Evolutionary conservation across 139 green algal genomes (phyloP).

Genomic region (Astrephomene gubernaculifera): DNA sequence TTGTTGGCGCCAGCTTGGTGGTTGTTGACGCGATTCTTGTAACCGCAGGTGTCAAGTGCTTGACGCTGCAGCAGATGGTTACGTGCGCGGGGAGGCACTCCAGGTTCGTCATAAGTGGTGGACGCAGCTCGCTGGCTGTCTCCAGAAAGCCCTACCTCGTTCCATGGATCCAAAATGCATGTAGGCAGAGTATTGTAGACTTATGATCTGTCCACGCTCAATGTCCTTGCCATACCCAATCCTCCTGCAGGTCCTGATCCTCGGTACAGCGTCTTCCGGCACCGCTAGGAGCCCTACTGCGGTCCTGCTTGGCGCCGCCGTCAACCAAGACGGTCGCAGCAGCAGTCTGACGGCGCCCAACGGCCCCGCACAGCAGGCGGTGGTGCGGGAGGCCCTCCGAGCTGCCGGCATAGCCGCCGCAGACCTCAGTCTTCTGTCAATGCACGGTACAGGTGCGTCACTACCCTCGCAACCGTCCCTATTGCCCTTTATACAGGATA

Average conservation of each 20-base stretch:
- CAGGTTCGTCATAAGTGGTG: conserved; percentile 41
- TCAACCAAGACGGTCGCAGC: conserved; percentile 86
- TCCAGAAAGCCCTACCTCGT: too few relatives aligned
- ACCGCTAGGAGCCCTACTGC: conserved; percentile 3
- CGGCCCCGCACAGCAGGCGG: conserved; percentile 86
- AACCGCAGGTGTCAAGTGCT: conserved; percentile 75
- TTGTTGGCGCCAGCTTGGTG: conserved; percentile 30
- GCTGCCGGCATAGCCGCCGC: not conserved
- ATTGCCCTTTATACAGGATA: too few relatives aligned
- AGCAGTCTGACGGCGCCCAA: conserved; percentile 90
- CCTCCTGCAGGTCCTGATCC: conserved; percentile 48
- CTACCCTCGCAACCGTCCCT: too few relatives aligned
- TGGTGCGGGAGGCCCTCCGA: conserved; percentile 70
- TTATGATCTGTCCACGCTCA: too few relatives aligned
- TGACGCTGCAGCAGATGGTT: conserved; percentile 83
- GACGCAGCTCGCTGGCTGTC: too few relatives aligned
- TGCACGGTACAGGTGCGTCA: conserved; percentile 64
- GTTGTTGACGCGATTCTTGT: too few relatives aligned
- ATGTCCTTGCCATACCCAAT: too few relatives aligned
- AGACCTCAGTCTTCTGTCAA: conserved; percentile 55
- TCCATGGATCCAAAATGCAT: too few relatives aligned
- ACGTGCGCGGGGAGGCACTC: conserved; percentile 78
- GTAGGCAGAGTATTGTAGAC: too few relatives aligned
- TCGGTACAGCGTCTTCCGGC: not conserved
- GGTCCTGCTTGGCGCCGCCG: conserved; percentile 57